Evolutionary conservation across 75 land plant species (phyloP).

Genomic region (Chamaecyparis obtusa): DNA sequence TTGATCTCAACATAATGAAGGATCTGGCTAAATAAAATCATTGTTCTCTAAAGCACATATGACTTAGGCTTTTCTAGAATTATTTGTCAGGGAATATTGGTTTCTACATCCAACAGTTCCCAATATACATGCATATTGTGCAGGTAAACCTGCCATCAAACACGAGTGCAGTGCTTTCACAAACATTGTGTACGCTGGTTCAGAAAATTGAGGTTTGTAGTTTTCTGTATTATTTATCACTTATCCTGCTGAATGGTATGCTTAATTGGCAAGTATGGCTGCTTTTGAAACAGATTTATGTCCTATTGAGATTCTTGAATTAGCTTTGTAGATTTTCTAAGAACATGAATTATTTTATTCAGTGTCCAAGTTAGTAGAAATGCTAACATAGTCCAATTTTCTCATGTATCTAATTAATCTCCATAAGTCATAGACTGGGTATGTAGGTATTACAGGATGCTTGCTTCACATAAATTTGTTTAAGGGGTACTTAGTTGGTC

Average conservation of each 20-base stretch:
- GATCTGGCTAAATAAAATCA: background rate
- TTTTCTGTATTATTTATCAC: background rate
- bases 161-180: background rate
- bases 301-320: background rate
- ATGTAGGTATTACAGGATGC: background rate
- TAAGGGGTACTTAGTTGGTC: background rate
- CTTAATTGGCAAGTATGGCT: background rate
- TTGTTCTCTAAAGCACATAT: background rate
- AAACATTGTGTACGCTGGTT: background rate
- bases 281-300: background rate
- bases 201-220: conserved; percentile 8
- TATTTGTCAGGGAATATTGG: background rate
- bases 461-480: background rate
- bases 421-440: background rate
- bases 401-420: background rate
- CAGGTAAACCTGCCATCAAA: conserved; percentile 5
- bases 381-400: no score
- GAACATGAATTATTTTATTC: background rate
- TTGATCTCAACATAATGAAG: background rate
- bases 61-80: background rate
- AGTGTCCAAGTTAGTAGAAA: background rate
- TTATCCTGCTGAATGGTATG: background rate
- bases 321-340: background rate
- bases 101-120: background rate
- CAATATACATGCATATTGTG: background rate